Base-by-base conservation (phyloP, 1,284 basidiomycete species). In the Xerocomus nothofagi region DNA sequence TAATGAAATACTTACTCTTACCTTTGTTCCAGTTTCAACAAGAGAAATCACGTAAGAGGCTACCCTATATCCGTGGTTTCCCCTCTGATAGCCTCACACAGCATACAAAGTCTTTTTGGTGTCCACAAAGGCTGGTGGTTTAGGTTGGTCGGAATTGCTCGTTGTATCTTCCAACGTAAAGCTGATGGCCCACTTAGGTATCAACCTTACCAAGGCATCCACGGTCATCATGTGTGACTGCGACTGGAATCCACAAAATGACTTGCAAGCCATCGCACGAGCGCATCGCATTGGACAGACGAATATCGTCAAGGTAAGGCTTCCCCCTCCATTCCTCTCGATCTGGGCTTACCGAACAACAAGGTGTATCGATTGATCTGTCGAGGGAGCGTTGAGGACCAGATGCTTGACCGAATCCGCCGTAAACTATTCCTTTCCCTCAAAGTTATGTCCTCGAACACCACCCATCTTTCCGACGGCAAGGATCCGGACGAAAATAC, bases 201-300 rank as follows among this genome's bases (percentile, higher is more conserved):
- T 94, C 74, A 94, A 93, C 62, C 73, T 93, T 50, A 92, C 88
- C 44, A 88, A 80, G 46, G 91, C 91, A 3, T 81, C 89, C 49
- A 88, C 84, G 3, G 89, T 92, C 57, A 86, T 93, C 66, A 88
- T 93, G 89, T 78, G 81, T 65, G 77, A 81, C 64, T 76, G 74
- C 0, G 81, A 82, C 45, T 84, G 86, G 86, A 89, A 93, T 67
- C 91, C 91, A 24, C 59, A 90, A 68, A 92, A 91, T 63, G 91
- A 94, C 65, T 70, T 93, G 15, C 91, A 94, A 69, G 91, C 91
- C 3, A 91, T 93, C 70, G 91, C 91, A 17, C 77, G 89, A 36
- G 88, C 88, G 0, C 89, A 91, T 65, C 80, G 88, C 20, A 89
- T 91, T 43, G 86, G 91, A 6, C 84, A 93, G 69, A 91, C 85